Conservation (phyloP, 768 basidiomycete species). For the Phylloporus sp. region DNA sequence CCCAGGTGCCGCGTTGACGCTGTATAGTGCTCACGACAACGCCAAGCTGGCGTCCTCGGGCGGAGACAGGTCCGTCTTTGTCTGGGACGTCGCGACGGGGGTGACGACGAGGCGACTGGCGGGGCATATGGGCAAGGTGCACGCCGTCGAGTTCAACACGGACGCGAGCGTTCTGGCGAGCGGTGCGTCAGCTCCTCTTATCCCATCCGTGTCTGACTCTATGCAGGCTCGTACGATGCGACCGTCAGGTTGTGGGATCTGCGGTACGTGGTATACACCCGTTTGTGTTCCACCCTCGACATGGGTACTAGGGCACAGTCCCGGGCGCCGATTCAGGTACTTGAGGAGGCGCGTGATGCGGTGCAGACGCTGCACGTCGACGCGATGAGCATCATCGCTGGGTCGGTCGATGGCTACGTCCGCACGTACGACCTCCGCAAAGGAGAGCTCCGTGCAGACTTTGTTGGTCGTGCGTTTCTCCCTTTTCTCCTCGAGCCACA, state of each 20-base stretch:
- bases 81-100: conserved; percentile 94
- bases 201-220: neutral
- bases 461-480: conserved; percentile 72
- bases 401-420: conserved; percentile 88
- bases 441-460: conserved; percentile 87
- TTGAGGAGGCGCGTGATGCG: conserved; percentile 86
- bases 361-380: conserved; percentile 76
- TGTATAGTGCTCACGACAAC: conserved; percentile 81
- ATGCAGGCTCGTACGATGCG: conserved; percentile 86
- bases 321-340: conserved; percentile 83
- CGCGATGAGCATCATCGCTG: conserved; percentile 64
- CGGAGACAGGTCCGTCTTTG: conserved; percentile 87
- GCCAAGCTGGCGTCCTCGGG: conserved; percentile 91
- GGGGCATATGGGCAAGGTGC: conserved; percentile 89
- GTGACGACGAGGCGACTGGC: conserved; percentile 76
- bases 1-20: neutral
- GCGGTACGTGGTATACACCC: conserved; percentile 44
- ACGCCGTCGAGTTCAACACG: conserved; percentile 84
- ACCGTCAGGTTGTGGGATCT: conserved; percentile 92
- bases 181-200: conserved; percentile 46
- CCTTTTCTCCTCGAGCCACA: neutral
- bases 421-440: conserved; percentile 94
- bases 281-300: neutral
- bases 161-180: conserved; percentile 86
- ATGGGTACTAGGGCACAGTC: conserved; percentile 55